These are phyloP conservation scores for Emiliania huxleyi DNA, from an alignment of 78 protist species.

Conservation along the genomic window DNA sequence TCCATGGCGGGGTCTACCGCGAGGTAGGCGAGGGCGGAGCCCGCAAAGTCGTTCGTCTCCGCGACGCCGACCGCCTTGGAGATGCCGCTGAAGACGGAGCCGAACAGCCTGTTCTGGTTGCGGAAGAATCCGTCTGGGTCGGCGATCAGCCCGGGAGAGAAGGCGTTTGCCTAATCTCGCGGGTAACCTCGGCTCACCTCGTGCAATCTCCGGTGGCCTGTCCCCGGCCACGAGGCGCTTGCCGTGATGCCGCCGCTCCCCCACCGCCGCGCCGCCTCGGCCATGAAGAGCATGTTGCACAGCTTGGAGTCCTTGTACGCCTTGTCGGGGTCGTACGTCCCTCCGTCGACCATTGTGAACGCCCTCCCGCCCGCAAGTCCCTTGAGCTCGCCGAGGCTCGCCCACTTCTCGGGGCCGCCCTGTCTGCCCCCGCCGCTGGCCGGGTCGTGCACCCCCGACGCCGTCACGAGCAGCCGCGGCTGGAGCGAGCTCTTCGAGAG, in stretches of 20 bases:
- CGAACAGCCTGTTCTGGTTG: neutral
- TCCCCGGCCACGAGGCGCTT: too few species aligned
- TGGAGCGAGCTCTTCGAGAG: neutral
- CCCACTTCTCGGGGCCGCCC: neutral
- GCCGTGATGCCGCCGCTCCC: neutral
- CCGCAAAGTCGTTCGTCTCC: neutral
- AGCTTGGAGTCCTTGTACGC: conserved; percentile 36
- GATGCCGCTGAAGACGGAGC: neutral
- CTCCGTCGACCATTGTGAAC: conserved; percentile 15
- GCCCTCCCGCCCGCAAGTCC: neutral
- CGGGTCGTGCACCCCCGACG: conserved; percentile 22
- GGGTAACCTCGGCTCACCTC: too few species aligned
- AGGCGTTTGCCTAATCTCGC: too few species aligned
- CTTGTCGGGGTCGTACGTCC: conserved; percentile 14
- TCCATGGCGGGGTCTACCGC: neutral
- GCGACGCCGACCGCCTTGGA: neutral
- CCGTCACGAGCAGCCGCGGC: conserved; percentile 1
- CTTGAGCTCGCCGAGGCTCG: neutral
- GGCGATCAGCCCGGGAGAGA: conserved; percentile 13
- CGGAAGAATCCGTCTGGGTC: neutral
- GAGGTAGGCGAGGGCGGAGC: neutral
- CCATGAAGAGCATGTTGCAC: conserved; percentile 27
- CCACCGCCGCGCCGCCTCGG: neutral
- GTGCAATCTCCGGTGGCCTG: too few species aligned
- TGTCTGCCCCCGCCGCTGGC: neutral